phyloP scores from a whole-genome alignment of 352 stramenopile genomes.

The Globisporangium spiculum region DNA sequence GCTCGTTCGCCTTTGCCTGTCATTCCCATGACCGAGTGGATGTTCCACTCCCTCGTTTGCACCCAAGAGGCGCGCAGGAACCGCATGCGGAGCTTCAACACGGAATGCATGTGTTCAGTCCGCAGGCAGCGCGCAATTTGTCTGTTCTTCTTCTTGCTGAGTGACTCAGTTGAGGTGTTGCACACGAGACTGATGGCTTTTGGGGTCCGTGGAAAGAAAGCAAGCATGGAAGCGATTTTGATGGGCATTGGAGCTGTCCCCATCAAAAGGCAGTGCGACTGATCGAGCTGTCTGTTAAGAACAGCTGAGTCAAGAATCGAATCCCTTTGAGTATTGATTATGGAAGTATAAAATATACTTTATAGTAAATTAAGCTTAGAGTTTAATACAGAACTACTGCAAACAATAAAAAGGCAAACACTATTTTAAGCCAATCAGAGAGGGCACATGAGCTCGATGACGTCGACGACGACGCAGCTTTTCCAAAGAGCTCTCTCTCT shows the following conservation, averaged over 20 bases:
- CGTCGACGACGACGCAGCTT: background rate
- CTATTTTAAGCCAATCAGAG: background rate
- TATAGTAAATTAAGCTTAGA: background rate
- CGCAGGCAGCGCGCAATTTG: background rate
- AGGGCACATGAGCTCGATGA: background rate
- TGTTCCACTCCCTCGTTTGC: background rate
- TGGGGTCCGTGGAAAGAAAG: slow-evolving; percentile 10
- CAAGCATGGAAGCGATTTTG: background rate
- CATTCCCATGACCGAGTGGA: background rate
- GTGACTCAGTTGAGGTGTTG: background rate
- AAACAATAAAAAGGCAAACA: background rate
- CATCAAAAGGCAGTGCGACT: background rate
- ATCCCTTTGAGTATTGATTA: background rate
- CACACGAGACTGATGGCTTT: background rate
- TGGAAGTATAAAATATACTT: background rate
- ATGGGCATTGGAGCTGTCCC: background rate
- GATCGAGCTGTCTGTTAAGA: background rate
- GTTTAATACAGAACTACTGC: too few relatives aligned
- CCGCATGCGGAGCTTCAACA: background rate
- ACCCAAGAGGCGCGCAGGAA: background rate
- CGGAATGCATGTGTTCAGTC: background rate
- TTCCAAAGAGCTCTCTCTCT: background rate
- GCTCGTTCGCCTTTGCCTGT: background rate
- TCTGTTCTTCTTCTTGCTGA: background rate
- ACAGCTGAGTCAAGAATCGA: background rate